A percentile compares a stretch with the other conserved stretches of the same genome.
phyloP scores from a whole-genome alignment of 495 filamentous ascomycete species.

The Corynascus novoguineensis region DNA sequence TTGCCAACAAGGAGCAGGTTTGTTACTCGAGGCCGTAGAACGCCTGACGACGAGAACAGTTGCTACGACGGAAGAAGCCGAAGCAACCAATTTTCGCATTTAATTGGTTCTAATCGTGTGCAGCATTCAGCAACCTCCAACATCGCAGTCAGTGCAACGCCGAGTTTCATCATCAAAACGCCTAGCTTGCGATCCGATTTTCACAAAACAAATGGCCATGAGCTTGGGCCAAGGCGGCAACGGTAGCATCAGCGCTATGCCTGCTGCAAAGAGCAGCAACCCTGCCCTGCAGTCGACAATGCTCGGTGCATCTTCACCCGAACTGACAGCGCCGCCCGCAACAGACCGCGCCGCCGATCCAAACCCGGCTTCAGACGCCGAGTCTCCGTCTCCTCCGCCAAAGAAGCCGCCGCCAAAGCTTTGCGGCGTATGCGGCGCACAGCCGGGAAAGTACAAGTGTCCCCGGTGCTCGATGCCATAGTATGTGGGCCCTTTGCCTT shows the following conservation, averaged over 20 bases:
- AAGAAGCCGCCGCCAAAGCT: conserved; percentile 20
- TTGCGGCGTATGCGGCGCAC: conserved; percentile 56
- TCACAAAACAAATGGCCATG: neutral
- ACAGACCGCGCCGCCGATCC: conserved; percentile 6
- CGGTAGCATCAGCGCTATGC: neutral
- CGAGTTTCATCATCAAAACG: neutral
- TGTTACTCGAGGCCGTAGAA: neutral
- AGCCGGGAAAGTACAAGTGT: conserved; percentile 61
- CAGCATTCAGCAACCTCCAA: neutral
- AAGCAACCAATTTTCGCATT: neutral
- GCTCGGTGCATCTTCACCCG: conserved; percentile 2
- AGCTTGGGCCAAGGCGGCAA: neutral
- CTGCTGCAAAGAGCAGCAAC: neutral
- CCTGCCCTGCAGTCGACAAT: neutral
- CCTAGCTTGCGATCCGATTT: neutral
- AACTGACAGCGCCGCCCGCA: conserved; percentile 10
- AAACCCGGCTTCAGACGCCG: neutral
- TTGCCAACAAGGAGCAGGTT: neutral
- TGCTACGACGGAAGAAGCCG: conserved; percentile 6
- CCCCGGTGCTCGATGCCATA: conserved; percentile 56
- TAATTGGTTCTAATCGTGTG: conserved; percentile 4
- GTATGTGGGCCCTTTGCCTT: conserved; percentile 39
- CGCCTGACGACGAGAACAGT: too few relatives aligned
- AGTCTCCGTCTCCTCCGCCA: conserved; percentile 2
- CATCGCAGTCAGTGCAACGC: neutral